Percentiles rank a stretch among this genome's conserved stretches.
These are phyloP conservation scores for Citrus inodora DNA, from an alignment of 345 rosid species.

Conservation along the genomic window DNA sequence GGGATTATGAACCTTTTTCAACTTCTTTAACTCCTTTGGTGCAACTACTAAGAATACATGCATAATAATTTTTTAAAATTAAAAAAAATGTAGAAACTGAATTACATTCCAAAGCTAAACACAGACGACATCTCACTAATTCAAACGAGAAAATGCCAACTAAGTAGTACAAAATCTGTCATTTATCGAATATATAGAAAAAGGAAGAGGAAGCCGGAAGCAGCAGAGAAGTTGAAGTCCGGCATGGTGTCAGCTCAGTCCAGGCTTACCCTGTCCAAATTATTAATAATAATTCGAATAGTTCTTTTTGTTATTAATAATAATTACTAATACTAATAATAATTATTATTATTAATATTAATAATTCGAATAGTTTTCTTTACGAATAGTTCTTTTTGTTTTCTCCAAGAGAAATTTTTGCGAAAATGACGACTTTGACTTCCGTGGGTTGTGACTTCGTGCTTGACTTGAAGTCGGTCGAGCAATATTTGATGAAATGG, in stretches of 20 bases:
- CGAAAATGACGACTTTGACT: no score
- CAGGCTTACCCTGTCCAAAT: conserved; percentile 75
- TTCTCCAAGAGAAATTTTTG: no score
- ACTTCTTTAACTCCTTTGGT: background rate
- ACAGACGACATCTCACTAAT: background rate
- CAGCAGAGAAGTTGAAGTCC: background rate
- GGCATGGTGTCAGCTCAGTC: conserved; percentile 35
- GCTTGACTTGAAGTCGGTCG: no score
- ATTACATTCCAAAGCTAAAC: conserved; percentile 1
- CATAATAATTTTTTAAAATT: background rate
- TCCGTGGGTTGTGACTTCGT: no score
- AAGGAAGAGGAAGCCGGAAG: background rate
- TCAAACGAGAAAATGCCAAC: no score
- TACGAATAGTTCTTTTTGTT: no score
- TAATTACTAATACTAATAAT: no score
- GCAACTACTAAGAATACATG: background rate
- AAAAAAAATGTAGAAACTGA: background rate
- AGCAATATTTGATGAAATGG: no score
- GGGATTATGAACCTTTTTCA: no score
- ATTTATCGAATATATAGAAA: background rate
- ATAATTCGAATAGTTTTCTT: no score
- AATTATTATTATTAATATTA: no score
- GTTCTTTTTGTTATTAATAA: no score
- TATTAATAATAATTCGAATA: conserved; percentile 26
- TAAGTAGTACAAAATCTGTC: background rate